Evolutionary conservation across 2,329 filamentous ascomycete genomes (phyloP).

Genomic region (Trichoderma breve): DNA sequence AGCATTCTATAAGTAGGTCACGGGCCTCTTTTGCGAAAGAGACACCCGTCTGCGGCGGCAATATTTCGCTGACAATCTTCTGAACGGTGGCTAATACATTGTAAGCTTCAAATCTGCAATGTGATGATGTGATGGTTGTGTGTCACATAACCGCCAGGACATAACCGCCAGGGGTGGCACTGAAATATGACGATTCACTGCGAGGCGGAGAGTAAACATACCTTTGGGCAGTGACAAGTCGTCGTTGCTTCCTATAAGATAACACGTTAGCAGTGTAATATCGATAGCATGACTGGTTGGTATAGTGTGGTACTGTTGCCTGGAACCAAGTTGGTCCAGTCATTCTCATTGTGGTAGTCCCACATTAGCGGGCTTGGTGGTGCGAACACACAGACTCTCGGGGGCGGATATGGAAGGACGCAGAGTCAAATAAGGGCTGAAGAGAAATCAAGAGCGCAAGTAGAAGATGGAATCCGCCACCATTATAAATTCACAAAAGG

Average conservation of each 20-base stretch:
- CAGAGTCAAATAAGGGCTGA: not conserved
- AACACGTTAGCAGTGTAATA: conserved; percentile 33
- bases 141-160: not conserved
- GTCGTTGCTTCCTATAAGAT: conserved; percentile 51
- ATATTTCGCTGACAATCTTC: conserved; percentile 90
- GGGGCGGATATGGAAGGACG: not conserved
- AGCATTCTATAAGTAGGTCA: conserved; percentile 95
- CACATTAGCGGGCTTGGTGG: not conserved
- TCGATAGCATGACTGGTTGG: not conserved
- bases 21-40: conserved; percentile 93
- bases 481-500: too few species aligned
- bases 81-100: conserved; percentile 60
- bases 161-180: not conserved
- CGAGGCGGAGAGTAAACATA: conserved; percentile 33
- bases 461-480: not conserved
- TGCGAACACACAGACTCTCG: not conserved
- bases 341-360: not conserved
- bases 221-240: conserved; percentile 65
- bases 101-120: conserved; percentile 28
- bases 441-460: not conserved
- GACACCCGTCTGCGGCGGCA: conserved; percentile 70
- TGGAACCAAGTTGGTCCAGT: conserved; percentile 28
- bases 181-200: not conserved
- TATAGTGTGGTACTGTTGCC: conserved; percentile 22
- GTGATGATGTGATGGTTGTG: not conserved